Base-by-base conservation (phyloP, 2,329 filamentous ascomycete species). In the Myrmaecium sp. region DNA sequence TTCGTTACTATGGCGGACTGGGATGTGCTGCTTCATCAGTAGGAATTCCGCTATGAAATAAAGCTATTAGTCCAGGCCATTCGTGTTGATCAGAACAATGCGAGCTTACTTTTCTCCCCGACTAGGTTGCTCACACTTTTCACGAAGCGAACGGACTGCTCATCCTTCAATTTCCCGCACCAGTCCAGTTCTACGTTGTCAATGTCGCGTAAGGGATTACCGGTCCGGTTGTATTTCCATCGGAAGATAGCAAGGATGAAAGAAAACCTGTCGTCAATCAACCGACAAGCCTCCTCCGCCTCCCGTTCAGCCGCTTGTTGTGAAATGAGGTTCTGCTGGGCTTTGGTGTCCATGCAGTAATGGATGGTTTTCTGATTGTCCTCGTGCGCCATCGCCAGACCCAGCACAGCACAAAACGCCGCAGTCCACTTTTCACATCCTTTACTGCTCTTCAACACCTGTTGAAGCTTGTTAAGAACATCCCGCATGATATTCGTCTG, bases 371-470 rank as follows among this genome's bases (percentile, higher is more conserved):
- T 54, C 30, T 63, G 58, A 17, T 55, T 49, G 30, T 60, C 55
- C 33, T 63, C 59, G 11, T 57, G 44, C 3, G 54, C 55, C 52
- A 61, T 60, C 14, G 51, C 56, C 29, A 62, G 51, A 18, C 57
- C 57, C 2, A 62, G 44, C 21, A 60, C 52, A 14, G 54, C 48
- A 26, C 56, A 47, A 33, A 63, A 62, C 1, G 57, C 51, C 0
- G 50, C 44, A 5, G 60, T 43, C 58, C 58, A 62, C 15, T 54
- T 55, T 21, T 49, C 44, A 29, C 52, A 52, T 27, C 57, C 57
- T 20, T 51, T 52, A 21, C 42, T 50, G 5, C 47, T 49, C 33
- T 57, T 55, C 26, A 61, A 51, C 13, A 58, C 55, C 15, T 58
- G 50, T 33, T 62, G 57, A 10, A 59, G 46, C 33, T 55, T 55